A percentile compares a stretch with the other conserved stretches of the same genome.
phyloP scores from a whole-genome alignment of 768 basidiomycete genomes.

The Trametopsis cervina region DNA sequence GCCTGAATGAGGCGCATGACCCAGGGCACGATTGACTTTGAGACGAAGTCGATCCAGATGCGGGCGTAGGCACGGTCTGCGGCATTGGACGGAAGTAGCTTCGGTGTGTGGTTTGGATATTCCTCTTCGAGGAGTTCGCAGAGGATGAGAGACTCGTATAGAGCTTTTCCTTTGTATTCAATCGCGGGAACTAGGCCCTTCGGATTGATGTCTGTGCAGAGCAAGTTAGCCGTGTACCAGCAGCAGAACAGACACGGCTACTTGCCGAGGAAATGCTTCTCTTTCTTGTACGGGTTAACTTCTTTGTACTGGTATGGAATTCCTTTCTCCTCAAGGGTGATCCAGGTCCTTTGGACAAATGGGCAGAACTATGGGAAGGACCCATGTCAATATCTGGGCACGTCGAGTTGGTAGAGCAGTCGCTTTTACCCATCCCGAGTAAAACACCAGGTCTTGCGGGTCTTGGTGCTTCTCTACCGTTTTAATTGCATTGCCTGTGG shows the following conservation, averaged over 20 bases:
- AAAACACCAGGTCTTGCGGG: conserved; percentile 50
- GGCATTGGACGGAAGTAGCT: conserved; percentile 47
- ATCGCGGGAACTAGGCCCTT: conserved; percentile 63
- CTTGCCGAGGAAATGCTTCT: conserved; percentile 45
- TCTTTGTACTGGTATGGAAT: conserved; percentile 65
- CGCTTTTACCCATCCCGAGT: conserved; percentile 47
- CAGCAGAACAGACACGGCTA: conserved; percentile 7
- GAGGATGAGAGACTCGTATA: conserved; percentile 61
- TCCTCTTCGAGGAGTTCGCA: conserved; percentile 65
- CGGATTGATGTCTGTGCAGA: conserved; percentile 57
- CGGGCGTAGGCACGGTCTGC: conserved; percentile 43
- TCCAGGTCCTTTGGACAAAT: conserved; percentile 57
- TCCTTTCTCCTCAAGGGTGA: conserved; percentile 56
- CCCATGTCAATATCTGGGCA: not conserved
- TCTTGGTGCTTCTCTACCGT: conserved; percentile 46
- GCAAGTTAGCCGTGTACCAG: too few relatives aligned
- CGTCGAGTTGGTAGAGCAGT: not conserved
- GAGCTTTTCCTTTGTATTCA: conserved; percentile 41
- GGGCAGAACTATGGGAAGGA: conserved; percentile 40
- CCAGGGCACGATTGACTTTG: conserved; percentile 45
- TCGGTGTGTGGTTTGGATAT: conserved; percentile 36
- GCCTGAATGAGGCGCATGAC: conserved; percentile 36
- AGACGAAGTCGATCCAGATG: conserved; percentile 51
- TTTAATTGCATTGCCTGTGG: conserved; percentile 47
- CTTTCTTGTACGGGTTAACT: conserved; percentile 67